Evolutionary conservation across 805 yeast species (phyloP).

Genomic region (Sugiyamaella mastotermitis): DNA sequence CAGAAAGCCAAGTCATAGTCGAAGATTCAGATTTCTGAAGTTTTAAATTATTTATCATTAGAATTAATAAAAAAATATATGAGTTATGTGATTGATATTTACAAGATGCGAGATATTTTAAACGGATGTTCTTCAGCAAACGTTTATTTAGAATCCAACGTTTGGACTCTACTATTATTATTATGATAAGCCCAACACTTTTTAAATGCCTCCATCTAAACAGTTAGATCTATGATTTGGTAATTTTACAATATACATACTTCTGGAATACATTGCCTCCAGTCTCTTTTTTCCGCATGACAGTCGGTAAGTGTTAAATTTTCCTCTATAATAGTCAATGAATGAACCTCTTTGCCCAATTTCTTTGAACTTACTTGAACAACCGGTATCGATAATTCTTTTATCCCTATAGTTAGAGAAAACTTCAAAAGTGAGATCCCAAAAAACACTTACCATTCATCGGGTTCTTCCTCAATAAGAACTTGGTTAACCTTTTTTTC

Average conservation of each 20-base stretch:
- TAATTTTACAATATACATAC: too few species aligned
- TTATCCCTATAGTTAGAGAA: constrained; percentile 44
- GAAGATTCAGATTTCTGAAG: neutral
- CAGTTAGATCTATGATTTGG: too few species aligned
- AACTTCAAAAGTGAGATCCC: neutral
- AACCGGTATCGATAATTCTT: constrained; percentile 70
- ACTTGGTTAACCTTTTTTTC: too few species aligned
- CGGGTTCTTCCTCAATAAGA: constrained; percentile 64
- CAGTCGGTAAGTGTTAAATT: constrained; percentile 66
- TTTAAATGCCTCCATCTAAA: constrained; percentile 53
- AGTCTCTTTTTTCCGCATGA: constrained; percentile 75
- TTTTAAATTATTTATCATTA: neutral
- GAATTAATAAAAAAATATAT: neutral
- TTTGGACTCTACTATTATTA: constrained; percentile 41
- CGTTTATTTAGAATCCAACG: constrained; percentile 9
- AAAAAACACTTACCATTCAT: constrained; percentile 49
- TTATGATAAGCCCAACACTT: constrained; percentile 58
- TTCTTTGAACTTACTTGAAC: constrained; percentile 43
- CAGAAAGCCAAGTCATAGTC: neutral
- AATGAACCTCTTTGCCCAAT: neutral
- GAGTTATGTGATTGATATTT: neutral
- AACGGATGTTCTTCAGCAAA: too few species aligned
- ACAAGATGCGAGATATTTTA: too few species aligned
- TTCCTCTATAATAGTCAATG: constrained; percentile 54
- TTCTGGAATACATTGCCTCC: constrained; percentile 68